phyloP scores from a whole-genome alignment of 2,329 filamentous ascomycete species.

The Pleurostoma richardsiae region DNA sequence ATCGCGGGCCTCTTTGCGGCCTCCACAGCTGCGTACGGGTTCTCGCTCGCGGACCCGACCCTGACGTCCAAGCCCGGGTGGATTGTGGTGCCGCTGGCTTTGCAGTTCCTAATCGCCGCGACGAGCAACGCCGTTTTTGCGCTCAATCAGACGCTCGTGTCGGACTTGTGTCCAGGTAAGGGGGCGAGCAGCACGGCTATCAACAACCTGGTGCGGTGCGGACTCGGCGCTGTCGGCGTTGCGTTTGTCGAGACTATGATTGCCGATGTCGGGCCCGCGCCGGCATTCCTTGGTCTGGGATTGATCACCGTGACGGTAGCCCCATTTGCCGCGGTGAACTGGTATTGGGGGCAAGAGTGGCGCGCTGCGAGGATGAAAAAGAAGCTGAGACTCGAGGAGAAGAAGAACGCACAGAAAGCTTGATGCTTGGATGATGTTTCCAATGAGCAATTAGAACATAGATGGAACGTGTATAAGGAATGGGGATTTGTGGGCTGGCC shows the following conservation, averaged over 20 bases:
- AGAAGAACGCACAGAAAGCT: too few species aligned
- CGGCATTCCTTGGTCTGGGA: constrained; percentile 9
- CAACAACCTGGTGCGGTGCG: constrained; percentile 26
- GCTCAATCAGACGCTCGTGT: constrained; percentile 24
- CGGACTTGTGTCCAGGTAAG: constrained; percentile 22
- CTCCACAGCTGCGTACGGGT: constrained; percentile 26
- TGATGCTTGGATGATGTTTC: too few species aligned
- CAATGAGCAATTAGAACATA: too few species aligned
- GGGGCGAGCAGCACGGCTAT: constrained; percentile 24
- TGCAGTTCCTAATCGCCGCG: constrained; percentile 28
- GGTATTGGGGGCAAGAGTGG: neutral
- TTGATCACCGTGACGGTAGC: constrained; percentile 1
- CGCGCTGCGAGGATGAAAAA: neutral
- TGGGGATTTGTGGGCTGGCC: too few species aligned
- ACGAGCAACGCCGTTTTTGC: constrained; percentile 29
- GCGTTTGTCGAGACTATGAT: constrained; percentile 12
- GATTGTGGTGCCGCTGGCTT: constrained; percentile 17
- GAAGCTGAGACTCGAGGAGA: too few species aligned
- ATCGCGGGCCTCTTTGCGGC: constrained; percentile 28
- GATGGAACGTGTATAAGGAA: too few species aligned
- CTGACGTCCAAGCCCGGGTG: constrained; percentile 10
- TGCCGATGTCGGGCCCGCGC: constrained; percentile 2
- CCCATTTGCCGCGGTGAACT: neutral
- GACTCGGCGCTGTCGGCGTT: constrained; percentile 21
- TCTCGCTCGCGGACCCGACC: constrained; percentile 17